phyloP scores from a whole-genome alignment of 2,329 filamentous ascomycete genomes.

The Annulohypoxylon truncatum region DNA sequence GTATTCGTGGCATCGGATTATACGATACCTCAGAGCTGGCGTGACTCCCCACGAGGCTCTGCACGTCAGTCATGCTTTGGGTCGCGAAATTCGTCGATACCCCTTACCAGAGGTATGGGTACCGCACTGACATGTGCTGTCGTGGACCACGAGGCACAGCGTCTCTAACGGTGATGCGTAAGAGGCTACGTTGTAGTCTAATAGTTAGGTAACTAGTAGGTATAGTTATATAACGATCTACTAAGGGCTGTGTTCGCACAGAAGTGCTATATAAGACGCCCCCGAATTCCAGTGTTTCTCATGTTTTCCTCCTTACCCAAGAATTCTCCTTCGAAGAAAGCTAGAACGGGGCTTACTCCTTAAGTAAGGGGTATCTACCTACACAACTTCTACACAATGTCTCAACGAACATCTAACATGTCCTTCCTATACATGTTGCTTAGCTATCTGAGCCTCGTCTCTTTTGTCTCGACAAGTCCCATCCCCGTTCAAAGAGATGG shows the following conservation, averaged over 20 bases:
- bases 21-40: constrained; percentile 23
- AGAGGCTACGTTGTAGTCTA: constrained; percentile 7
- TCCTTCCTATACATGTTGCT: constrained; percentile 23
- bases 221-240: constrained; percentile 1
- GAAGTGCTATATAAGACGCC: constrained; percentile 27
- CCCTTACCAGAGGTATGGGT: constrained; percentile 13
- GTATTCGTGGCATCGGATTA: constrained; percentile 39
- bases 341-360: background rate
- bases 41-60: constrained; percentile 31
- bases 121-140: constrained; percentile 23
- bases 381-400: constrained; percentile 8
- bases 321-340: constrained; percentile 1
- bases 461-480: constrained; percentile 21
- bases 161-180: background rate
- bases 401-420: constrained; percentile 20
- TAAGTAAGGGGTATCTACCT: constrained; percentile 8
- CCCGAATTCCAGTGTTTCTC: background rate
- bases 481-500: background rate
- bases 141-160: constrained; percentile 9
- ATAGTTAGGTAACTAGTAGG: background rate
- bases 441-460: constrained; percentile 20
- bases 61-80: constrained; percentile 27
- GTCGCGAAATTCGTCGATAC: constrained; percentile 21
- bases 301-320: background rate
- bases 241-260: constrained; percentile 4